These are phyloP conservation scores for Pyracantha coccinea DNA, from an alignment of 331 rosid species.

Conservation along the genomic window DNA sequence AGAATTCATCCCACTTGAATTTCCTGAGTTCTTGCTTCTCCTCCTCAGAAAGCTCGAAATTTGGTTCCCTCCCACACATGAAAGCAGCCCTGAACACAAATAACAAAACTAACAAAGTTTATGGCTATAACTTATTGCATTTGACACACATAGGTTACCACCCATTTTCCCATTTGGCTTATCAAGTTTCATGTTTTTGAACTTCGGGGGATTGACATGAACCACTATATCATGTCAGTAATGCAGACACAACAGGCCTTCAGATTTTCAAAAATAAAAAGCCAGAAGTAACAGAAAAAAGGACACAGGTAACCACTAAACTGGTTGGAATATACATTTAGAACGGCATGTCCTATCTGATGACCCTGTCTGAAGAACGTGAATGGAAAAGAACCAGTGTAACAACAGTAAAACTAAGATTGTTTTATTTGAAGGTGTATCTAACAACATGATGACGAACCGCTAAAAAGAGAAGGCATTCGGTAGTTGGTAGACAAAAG, in stretches of 20 bases:
- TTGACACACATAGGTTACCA: background rate
- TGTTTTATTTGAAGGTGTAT: background rate
- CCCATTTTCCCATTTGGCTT: background rate
- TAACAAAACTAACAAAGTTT: background rate
- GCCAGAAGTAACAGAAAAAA: background rate
- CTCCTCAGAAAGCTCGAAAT: constrained; percentile 71
- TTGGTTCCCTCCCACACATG: constrained; percentile 98
- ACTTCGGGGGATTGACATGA: background rate
- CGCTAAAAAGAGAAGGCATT: background rate
- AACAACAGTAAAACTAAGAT: background rate
- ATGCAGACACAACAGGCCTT: background rate
- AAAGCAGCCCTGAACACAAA: constrained; percentile 75
- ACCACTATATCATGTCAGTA: background rate
- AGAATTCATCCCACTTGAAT: constrained; percentile 84
- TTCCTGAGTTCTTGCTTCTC: constrained; percentile 66
- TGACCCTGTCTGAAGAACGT: background rate
- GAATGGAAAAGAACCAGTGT: background rate
- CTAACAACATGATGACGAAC: background rate
- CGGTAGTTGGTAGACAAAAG: background rate
- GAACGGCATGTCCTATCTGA: background rate
- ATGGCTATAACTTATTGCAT: background rate
- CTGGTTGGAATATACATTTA: background rate
- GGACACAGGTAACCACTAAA: background rate
- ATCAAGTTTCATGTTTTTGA: background rate
- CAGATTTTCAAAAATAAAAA: background rate